Conservation (phyloP, 306 rosid species). For the Castanospermum australe region DNA sequence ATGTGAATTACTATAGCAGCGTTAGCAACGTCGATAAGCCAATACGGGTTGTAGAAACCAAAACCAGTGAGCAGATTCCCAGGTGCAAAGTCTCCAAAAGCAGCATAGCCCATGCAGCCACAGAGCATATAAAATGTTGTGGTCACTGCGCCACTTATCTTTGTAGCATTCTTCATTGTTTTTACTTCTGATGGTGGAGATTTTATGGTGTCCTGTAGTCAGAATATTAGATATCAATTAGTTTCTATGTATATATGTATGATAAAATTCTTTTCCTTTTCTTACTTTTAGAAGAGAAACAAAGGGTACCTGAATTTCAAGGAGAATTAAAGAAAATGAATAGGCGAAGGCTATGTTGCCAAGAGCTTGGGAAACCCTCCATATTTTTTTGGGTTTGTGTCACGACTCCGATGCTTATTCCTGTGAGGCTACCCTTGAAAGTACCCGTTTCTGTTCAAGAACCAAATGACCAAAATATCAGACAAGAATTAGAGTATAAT, state of each 20-base stretch:
- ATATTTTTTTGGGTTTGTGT: conserved; percentile 38
- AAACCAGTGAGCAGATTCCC: conserved; percentile 80
- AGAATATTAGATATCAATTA: neutral
- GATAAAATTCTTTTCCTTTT: neutral
- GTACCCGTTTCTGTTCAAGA: conserved; percentile 44
- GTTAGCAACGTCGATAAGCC: conserved; percentile 75
- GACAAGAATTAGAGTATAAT: conserved; percentile 19
- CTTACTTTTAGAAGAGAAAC: neutral
- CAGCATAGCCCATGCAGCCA: conserved; percentile 78
- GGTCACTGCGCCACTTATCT: conserved; percentile 53
- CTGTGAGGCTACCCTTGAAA: conserved; percentile 49
- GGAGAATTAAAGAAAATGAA: conserved; percentile 49
- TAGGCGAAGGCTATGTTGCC: conserved; percentile 69
- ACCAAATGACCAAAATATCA: neutral
- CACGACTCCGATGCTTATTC: conserved; percentile 36
- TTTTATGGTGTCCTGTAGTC: conserved; percentile 62
- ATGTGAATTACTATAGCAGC: conserved; percentile 69
- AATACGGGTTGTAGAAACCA: conserved; percentile 58
- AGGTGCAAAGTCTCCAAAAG: conserved; percentile 68
- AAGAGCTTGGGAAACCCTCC: conserved; percentile 57
- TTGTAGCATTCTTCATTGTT: conserved; percentile 70
- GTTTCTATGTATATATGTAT: neutral
- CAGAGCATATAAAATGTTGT: conserved; percentile 70
- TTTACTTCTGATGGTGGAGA: conserved; percentile 76
- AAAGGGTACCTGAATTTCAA: conserved; percentile 58